Evolutionary conservation across 352 stramenopile genomes (phyloP), one percentile per base, ranked within the genome.

Genomic region (Globisporangium mamillatum): DNA sequence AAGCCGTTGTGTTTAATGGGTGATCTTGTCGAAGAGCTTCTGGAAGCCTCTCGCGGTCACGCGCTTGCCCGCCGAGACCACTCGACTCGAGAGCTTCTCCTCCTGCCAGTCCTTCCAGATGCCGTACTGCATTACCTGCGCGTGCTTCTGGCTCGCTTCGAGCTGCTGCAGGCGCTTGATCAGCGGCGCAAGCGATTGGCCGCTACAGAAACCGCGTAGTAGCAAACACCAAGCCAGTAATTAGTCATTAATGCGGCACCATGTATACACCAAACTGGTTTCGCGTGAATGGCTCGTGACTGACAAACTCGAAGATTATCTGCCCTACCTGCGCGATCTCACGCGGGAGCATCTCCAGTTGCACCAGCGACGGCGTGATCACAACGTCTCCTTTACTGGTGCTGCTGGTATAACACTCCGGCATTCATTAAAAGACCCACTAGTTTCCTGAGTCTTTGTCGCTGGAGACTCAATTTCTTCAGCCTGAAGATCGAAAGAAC

Each of bases 91-190:
- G 0, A 94, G 75, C 32, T 84, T 90, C n/a, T 89, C 80, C 6
- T 90, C 83, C 63, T 87, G 73, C 79, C 82, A 94, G 27, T 89
- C 75, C 62, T 86, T 89, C 87, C 87, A 94, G 24, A 93, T 85
- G 8, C 87, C 87, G 36, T 89, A 93, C 59, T 88, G 84, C 87
- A 94, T 94, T 6, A 78, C 75, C 72, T 93, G 83, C 20, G 87
- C 87, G 38, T 86, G 73, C 63, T 85, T 85, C 48, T 94, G 78
- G 32, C 76, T 75, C 6, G 76, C 60, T 25, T 90, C 71, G 0
- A 94, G 72, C 29, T 82, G 79, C 34, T 81, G 70, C 9, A 92
- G 67, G 12, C 79, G 73, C 58, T 85, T 69, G 6, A 71, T 36
- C 1, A 93, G 74, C 6, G 71, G 76, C 24, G 18, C 41, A n/a